Evolutionary conservation across 2,329 filamentous ascomycete species (phyloP).

Genomic region (Stenocarpella maydis): DNA sequence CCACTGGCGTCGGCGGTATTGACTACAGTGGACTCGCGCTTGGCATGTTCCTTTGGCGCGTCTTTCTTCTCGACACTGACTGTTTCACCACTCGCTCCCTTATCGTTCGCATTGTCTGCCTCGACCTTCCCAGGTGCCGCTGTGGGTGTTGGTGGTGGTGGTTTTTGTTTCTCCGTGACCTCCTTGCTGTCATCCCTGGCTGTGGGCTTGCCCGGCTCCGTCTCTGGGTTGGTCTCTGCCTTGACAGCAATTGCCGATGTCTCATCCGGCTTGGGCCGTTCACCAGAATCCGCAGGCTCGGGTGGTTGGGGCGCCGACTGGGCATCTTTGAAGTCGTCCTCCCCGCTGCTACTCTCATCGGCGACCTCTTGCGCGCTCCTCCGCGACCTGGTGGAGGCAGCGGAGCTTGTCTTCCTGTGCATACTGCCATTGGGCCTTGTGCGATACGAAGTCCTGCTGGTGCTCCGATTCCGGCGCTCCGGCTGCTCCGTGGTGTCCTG

Average conservation of each 20-base stretch:
- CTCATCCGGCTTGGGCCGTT: neutral
- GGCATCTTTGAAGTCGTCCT: slow-evolving; percentile 43
- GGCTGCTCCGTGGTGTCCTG: slow-evolving; percentile 17
- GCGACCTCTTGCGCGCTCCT: slow-evolving; percentile 32
- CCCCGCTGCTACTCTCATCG: slow-evolving; percentile 39
- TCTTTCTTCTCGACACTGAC: slow-evolving; percentile 37
- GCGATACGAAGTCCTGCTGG: slow-evolving; percentile 29
- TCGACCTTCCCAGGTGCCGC: neutral
- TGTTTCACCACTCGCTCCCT: neutral
- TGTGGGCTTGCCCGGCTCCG: neutral
- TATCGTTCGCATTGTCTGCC: neutral
- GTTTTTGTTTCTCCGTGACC: neutral
- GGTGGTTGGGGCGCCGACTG: slow-evolving; percentile 33
- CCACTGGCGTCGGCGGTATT: slow-evolving; percentile 43
- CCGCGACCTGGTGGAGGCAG: slow-evolving; percentile 34
- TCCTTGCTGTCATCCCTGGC: neutral
- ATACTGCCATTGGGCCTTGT: neutral
- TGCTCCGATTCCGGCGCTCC: slow-evolving; percentile 24
- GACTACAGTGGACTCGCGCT: slow-evolving; percentile 50
- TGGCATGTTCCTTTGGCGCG: slow-evolving; percentile 42
- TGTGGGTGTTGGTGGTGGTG: neutral
- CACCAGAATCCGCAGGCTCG: neutral
- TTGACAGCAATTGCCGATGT: neutral
- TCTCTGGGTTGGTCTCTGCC: neutral
- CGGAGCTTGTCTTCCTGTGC: slow-evolving; percentile 13